Base-by-base conservation (phyloP, 768 basidiomycete genomes). In the Amanita inopinata region DNA sequence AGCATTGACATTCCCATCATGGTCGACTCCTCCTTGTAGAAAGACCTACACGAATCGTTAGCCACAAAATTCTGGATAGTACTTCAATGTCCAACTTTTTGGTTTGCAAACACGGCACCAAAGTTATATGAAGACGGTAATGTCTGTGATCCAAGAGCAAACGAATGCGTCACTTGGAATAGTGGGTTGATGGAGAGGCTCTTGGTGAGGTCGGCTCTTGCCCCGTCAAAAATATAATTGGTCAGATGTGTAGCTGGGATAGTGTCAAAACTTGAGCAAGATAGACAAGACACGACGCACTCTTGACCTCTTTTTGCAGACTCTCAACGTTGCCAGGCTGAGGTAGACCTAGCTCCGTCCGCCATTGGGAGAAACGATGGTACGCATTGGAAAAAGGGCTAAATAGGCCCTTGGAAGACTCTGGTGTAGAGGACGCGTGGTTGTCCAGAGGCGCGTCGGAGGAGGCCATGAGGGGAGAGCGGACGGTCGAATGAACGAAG, bases 161-260 rank as follows among this genome's bases (percentile, higher is more conserved):
- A 97, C 17, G 91, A 87, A 62, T 99, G 96, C 47, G 92, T 93
- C 53, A 97, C 85, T 70, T 98, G 94, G 76, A 98, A 98, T 38
- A 87, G 78, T n/a, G 96, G 96, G 61, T 79, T 88, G 61, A 84
- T 73, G 20, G 91, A 94, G 53, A 98, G 71, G 53, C 76, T 83
- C 67, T 98, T 99, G 36, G 88, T 84, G 53, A 98, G 70, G 69
- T 99, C 96, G 23, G 94, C 96, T 52, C 93, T 75, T 19, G 86
- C 96, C 51, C 96, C 96, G 69, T 99, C 96, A 61, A 98, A 98
- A 57, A 91, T 79, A 67, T 84, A 94, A 69, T 94, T 96, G 33
- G 83, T 85, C 38, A 97, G 65, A 55, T 90, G 90, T 9, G 91
- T 94, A 41, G 77, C 93, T 97, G 61, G 2, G 22, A 24, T 23